A percentile compares a stretch with the other conserved stretches of the same genome.
Evolutionary conservation across 345 rosid genomes (phyloP).

Genomic region (Salix viminalis): DNA sequence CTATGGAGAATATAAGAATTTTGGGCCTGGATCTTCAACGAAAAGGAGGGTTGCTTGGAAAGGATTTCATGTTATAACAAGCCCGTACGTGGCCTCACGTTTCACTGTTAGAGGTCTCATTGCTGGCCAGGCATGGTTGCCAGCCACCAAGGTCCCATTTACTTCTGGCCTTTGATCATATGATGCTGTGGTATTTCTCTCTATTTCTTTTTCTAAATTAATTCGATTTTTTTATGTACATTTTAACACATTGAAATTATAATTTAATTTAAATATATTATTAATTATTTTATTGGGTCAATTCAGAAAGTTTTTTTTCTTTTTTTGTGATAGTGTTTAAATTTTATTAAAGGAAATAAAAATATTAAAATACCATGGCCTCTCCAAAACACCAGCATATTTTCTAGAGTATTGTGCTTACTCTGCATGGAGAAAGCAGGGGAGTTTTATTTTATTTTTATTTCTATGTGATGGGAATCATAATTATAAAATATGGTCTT

Average conservation of each 20-base stretch:
- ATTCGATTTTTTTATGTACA: background rate
- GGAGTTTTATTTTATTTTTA: too few relatives aligned
- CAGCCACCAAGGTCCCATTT: slow-evolving; percentile 24
- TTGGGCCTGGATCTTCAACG: slow-evolving; percentile 51
- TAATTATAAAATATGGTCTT: too few relatives aligned
- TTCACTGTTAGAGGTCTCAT: slow-evolving; percentile 20
- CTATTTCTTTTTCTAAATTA: background rate
- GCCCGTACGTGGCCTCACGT: slow-evolving; percentile 13
- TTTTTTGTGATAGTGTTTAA: background rate
- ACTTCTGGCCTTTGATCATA: slow-evolving; percentile 20
- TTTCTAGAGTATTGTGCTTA: background rate
- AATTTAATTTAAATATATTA: background rate
- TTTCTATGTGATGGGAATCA: too few relatives aligned
- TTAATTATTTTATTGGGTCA: background rate
- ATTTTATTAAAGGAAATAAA: too few relatives aligned
- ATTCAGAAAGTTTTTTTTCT: background rate
- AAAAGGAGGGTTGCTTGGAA: slow-evolving; percentile 42
- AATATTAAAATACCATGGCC: background rate
- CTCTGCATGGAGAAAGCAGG: background rate
- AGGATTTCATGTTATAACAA: slow-evolving; percentile 37
- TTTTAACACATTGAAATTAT: background rate
- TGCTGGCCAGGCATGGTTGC: slow-evolving; percentile 34
- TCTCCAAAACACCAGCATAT: background rate
- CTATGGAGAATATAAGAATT: slow-evolving; percentile 41
- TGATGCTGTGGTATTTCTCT: background rate